Evolutionary conservation across 352 stramenopile genomes (phyloP).

Genomic region (Phytopythium montanum): DNA sequence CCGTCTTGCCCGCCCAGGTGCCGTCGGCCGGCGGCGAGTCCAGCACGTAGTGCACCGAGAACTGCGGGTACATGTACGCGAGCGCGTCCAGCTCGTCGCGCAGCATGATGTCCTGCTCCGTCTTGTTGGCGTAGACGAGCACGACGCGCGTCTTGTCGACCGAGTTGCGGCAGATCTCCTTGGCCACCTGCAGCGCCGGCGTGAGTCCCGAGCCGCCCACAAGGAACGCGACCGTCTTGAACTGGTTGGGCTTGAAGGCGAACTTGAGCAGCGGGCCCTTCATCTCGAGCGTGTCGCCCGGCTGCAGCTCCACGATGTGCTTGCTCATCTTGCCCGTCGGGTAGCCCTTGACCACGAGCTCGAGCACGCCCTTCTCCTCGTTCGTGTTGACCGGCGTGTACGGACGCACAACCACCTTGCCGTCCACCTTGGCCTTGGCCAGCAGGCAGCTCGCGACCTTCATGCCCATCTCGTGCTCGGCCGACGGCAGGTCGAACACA

Average conservation of each 20-base stretch:
- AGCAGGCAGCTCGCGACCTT: conserved; percentile 58
- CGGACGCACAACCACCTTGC: conserved; percentile 63
- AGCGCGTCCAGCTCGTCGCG: conserved; percentile 70
- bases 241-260: conserved; percentile 78
- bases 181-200: conserved; percentile 68
- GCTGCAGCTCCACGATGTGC: conserved; percentile 72
- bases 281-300: conserved; percentile 76
- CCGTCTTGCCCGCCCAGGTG: conserved; percentile 51
- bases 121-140: conserved; percentile 82
- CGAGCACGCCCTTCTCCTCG: conserved; percentile 61
- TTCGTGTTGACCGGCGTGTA: conserved; percentile 87
- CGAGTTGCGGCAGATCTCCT: conserved; percentile 73
- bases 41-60: conserved; percentile 65
- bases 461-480: conserved; percentile 64
- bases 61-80: conserved; percentile 54
- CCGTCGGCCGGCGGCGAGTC: conserved; percentile 24
- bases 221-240: conserved; percentile 75
- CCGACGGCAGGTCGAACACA: conserved; percentile 45
- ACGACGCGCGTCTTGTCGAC: conserved; percentile 77
- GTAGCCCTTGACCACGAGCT: conserved; percentile 88
- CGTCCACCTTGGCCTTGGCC: conserved; percentile 51
- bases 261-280: conserved; percentile 89
- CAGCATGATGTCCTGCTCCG: conserved; percentile 81
- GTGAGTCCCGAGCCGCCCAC: conserved; percentile 83
- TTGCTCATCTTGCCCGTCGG: conserved; percentile 77